A percentile compares a stretch with the other conserved stretches of the same genome.
Evolutionary conservation across 2,329 filamentous ascomycete species (phyloP).

Genomic region (Daldinia sp.): DNA sequence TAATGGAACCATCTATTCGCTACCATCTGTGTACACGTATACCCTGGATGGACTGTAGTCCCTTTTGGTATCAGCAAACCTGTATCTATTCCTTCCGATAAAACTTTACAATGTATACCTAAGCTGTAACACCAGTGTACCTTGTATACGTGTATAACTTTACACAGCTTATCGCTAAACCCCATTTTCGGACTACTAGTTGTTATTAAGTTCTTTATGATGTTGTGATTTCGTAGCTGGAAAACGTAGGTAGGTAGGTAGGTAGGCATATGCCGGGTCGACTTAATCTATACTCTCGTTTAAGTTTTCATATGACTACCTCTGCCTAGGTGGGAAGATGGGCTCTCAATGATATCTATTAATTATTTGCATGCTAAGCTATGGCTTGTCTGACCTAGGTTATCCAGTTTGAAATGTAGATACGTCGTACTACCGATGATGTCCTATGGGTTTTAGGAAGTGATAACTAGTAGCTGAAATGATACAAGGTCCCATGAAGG

Average conservation of each 20-base stretch:
- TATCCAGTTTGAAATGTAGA: not conserved
- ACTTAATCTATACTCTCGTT: not conserved
- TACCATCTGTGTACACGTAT: not conserved
- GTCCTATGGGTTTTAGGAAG: not conserved
- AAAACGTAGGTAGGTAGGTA: not conserved
- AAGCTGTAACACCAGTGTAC: not conserved
- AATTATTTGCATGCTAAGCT: not conserved
- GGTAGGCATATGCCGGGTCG: not conserved
- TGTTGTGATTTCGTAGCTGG: not conserved
- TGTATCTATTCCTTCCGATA: too few relatives aligned
- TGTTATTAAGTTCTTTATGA: not conserved
- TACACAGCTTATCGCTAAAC: not conserved
- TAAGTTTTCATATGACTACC: not conserved
- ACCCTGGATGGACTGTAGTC: not conserved
- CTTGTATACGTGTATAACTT: not conserved
- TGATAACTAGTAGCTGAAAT: not conserved
- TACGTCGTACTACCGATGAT: not conserved
- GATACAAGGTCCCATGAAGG: not conserved
- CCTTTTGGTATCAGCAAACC: not conserved
- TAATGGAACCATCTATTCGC: not conserved
- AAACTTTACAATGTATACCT: not conserved
- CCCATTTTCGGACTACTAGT: not conserved
- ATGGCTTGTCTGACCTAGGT: not conserved
- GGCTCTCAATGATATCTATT: not conserved
- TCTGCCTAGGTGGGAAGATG: too few relatives aligned